Evolutionary conservation across 2,329 filamentous ascomycete genomes (phyloP).

Genomic region (Aspergillus tanneri): DNA sequence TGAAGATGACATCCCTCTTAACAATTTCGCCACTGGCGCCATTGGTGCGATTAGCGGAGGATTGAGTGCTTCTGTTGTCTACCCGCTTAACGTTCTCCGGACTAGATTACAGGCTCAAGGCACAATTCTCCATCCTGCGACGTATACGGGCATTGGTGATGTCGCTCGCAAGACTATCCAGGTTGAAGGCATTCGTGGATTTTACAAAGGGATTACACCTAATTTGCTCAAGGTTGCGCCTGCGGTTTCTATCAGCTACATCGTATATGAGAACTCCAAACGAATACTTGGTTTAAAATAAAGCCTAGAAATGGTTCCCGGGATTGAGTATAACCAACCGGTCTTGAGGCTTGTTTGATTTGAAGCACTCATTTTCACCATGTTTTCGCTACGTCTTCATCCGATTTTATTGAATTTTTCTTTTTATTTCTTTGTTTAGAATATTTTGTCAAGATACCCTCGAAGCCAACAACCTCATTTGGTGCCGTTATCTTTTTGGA

Average conservation of each 20-base stretch:
- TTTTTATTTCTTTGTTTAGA: constrained; percentile 22
- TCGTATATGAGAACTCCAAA: constrained; percentile 91
- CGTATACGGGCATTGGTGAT: constrained; percentile 88
- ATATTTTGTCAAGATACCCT: constrained; percentile 34
- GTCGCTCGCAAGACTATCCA: constrained; percentile 79
- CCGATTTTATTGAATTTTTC: constrained; percentile 3
- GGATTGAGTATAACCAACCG: not conserved
- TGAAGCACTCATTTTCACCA: constrained; percentile 4
- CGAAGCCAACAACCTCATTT: constrained; percentile 21
- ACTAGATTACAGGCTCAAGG: constrained; percentile 93
- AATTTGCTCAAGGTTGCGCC: constrained; percentile 96
- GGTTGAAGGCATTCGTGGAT: constrained; percentile 77
- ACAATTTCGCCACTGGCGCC: constrained; percentile 78
- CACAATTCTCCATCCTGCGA: constrained; percentile 83
- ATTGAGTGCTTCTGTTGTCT: constrained; percentile 88
- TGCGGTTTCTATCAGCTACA: constrained; percentile 90
- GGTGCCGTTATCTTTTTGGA: constrained; percentile 16
- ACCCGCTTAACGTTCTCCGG: constrained; percentile 88
- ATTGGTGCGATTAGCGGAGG: constrained; percentile 92
- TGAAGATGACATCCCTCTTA: constrained; percentile 78
- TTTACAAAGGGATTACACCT: constrained; percentile 93
- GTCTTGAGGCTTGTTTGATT: not conserved
- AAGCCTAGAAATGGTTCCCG: constrained; percentile 12
- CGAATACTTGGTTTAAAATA: constrained; percentile 58
- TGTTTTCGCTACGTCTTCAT: not conserved